Base-by-base conservation (phyloP, 768 basidiomycete genomes). In the Mycena rebaudengoi region DNA sequence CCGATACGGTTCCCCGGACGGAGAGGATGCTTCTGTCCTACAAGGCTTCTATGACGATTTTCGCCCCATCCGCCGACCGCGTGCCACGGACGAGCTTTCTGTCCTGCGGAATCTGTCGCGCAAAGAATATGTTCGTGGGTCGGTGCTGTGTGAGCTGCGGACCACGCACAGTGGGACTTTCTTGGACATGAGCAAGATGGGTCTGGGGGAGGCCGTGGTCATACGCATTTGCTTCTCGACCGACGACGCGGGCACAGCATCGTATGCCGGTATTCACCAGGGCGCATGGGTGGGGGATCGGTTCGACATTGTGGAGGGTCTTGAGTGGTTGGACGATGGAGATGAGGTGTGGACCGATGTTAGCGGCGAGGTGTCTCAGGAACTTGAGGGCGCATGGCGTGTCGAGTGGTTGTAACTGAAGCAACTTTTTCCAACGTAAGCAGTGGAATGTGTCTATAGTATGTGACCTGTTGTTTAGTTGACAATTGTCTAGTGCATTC, bases 221-320 rank as follows among this genome's bases (percentile, higher is more conserved):
- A 48, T 48, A 11, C 60, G 65, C 8, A 66, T 70, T 21, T 68
- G 66, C 64, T 55, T 63, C 62, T 70, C 70, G 5, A 40, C 63
- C 7, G 45, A 63, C 52, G 32, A 20, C 7, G 56, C 48, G 11
- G 48, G 28, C 5, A 7, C 50, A 18, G 60, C 66, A 64, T 23
- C 25, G 7, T 69, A 63, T 0, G 66, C 60, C 1, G 33, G 28
- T 16, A 51, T 71, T 26, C 66, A 70, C 32, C 66, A 60, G 4
- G 70, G 70, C 4, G 69, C 51, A 5, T 71, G 70, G 69, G 69
- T 66, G 2, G 70, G 70, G 4, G 63, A 71, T 51, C 59, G 69
- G 11, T 70, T 71, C 45, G 69, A 59, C 33, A 37, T 70, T 23
- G 58, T 62, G 6, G 32, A 13, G 8, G 21, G 54, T 48, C 44